Conservation (phyloP, 805 yeast genomes). For the Pichia cephalocereana region DNA sequence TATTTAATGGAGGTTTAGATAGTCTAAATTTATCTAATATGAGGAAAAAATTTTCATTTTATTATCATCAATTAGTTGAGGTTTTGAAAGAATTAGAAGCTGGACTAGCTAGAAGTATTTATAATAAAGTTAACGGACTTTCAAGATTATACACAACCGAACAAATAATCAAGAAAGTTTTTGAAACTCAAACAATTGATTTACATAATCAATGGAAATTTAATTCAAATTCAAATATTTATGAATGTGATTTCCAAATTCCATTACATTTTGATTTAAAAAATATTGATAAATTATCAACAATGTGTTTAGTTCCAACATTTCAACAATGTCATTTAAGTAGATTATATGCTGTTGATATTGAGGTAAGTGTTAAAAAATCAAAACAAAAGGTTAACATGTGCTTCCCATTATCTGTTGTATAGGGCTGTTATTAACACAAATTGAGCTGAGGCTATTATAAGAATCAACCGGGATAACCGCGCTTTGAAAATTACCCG, state of each 20-base stretch:
- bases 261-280: constrained; percentile 4
- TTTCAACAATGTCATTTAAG: constrained; percentile 12
- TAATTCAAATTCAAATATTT: background rate
- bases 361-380: constrained; percentile 8
- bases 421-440: background rate
- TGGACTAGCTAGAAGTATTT: constrained; percentile 10
- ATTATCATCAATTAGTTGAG: constrained; percentile 6
- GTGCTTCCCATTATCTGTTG: constrained; percentile 8
- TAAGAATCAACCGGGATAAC: too few species aligned
- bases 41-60: constrained; percentile 7
- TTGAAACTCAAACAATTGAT: constrained; percentile 6
- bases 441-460: too few species aligned
- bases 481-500: too few species aligned
- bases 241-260: constrained; percentile 5
- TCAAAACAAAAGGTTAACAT: constrained; percentile 5
- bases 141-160: background rate
- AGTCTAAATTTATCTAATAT: constrained; percentile 1
- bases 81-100: constrained; percentile 6
- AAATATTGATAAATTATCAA: background rate
- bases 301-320: constrained; percentile 9
- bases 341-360: constrained; percentile 9
- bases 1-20: constrained; percentile 6
- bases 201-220: constrained; percentile 8
- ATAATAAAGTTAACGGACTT: constrained; percentile 7
- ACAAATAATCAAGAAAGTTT: constrained; percentile 6